Conservation (phyloP, 2,329 filamentous ascomycete species). For the Fusarium mangiferae region DNA sequence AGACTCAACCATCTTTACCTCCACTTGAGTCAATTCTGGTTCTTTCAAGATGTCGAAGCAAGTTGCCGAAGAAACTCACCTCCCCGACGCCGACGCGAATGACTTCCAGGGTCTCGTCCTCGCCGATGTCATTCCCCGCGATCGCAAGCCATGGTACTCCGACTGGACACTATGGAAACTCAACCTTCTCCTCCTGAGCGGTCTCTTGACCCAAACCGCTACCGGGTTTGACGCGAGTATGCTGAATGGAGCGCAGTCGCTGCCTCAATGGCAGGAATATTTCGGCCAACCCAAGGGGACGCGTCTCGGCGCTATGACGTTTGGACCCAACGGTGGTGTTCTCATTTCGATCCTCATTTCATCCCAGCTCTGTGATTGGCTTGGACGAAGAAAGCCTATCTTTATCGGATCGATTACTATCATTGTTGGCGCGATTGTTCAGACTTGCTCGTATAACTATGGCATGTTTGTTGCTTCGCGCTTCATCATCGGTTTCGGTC, state of each 20-base stretch:
- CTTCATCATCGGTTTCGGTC: slow-evolving; percentile 54
- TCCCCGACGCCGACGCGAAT: slow-evolving; percentile 20
- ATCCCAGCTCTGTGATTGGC: slow-evolving; percentile 44
- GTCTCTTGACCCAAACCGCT: slow-evolving; percentile 47
- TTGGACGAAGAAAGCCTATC: slow-evolving; percentile 44
- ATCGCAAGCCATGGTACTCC: slow-evolving; percentile 38
- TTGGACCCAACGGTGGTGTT: slow-evolving; percentile 39
- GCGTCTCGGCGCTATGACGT: slow-evolving; percentile 46
- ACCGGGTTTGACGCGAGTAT: slow-evolving; percentile 49
- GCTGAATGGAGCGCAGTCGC: slow-evolving; percentile 49
- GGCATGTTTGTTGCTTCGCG: slow-evolving; percentile 50
- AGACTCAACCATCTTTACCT: neutral
- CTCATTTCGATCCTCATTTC: slow-evolving; percentile 41
- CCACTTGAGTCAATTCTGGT: neutral
- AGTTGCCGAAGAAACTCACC: slow-evolving; percentile 14
- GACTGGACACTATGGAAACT: slow-evolving; percentile 43
- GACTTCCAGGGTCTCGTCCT: slow-evolving; percentile 42
- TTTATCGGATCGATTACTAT: slow-evolving; percentile 42
- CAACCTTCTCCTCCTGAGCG: slow-evolving; percentile 47
- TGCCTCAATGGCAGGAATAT: slow-evolving; percentile 46
- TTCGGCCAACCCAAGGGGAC: slow-evolving; percentile 45
- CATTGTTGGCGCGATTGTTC: slow-evolving; percentile 44
- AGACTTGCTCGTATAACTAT: slow-evolving; percentile 46
- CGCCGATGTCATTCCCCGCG: slow-evolving; percentile 35
- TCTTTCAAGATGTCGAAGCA: slow-evolving; percentile 13